Base-by-base conservation (phyloP, 164 flowering plant species). In the Berberis thunbergii region DNA sequence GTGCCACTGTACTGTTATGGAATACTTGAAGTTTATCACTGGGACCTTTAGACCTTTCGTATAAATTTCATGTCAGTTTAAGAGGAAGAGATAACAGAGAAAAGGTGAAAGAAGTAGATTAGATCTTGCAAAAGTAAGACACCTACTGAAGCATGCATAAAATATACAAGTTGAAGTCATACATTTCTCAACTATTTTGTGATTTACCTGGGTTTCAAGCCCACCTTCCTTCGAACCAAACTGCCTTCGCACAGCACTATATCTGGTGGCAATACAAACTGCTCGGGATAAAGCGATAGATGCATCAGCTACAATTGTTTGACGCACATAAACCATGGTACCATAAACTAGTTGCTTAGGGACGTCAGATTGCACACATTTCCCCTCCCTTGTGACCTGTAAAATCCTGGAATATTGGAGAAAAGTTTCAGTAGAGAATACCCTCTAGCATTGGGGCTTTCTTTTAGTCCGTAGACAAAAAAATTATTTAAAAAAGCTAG, bases 191-290 rank as follows among this genome's bases (percentile, higher is more conserved):
- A 64, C 4, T 43, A 41, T 50, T 43, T 9, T 5, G 7, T 7
- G 10, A n/a, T 42, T 49, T 80, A 91, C 98, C 95, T 89, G 92
- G n/a, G 81, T 87, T 77, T 95, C 99, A 50, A 74, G 82, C 64
- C 96, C 89, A 63, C 93, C 95, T 76, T 88, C 76, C 64, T 83
- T 79, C 1, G 99, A 81, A 42, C 99, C 99, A 85, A 91, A 95
- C 72, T 95, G 99, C 65, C 98, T 82, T 63, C 99, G 90, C 11
- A 95, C 88, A 71, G 87, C 89, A 83, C 99, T 95, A 60, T 95
- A 95, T 70, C 99, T 86, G 12, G 93, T 91, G 62, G 99, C 98
- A 66, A 95, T 86, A 69, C 90, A 83, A 62, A 89, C 96, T 57
- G 97, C 99, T 65, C 84, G 73, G 65, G 99, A 95, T 66, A 95